phyloP scores from a whole-genome alignment of 257 asterid genomes.

The Avicennia marina region DNA sequence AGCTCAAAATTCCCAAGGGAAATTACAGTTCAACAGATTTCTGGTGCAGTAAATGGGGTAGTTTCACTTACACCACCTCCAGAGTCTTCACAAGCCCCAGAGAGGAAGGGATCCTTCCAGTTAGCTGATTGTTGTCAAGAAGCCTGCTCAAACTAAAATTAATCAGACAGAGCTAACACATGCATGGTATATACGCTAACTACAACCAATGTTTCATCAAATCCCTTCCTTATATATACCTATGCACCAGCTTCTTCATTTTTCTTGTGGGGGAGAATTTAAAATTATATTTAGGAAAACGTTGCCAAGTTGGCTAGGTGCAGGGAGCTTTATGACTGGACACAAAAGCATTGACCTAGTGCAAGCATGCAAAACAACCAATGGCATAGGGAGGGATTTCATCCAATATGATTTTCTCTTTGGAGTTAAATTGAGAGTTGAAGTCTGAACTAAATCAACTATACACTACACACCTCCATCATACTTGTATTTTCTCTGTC shows the following conservation, averaged over 20 bases:
- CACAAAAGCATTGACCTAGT: too few relatives aligned
- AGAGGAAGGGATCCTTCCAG: slow-evolving; percentile 66
- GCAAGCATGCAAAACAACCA: too few relatives aligned
- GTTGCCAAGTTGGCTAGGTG: too few relatives aligned
- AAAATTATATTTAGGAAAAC: background rate
- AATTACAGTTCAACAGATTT: background rate
- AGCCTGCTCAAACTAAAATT: slow-evolving; percentile 41
- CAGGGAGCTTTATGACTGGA: too few relatives aligned
- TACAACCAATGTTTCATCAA: background rate
- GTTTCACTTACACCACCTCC: slow-evolving; percentile 76
- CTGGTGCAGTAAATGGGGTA: background rate
- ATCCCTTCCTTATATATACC: background rate
- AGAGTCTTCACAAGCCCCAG: slow-evolving; percentile 50
- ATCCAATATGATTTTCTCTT: too few relatives aligned
- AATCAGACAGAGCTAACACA: background rate
- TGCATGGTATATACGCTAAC: too few relatives aligned
- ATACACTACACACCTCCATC: too few relatives aligned
- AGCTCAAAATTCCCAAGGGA: background rate
- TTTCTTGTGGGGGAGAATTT: too few relatives aligned
- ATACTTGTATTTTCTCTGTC: too few relatives aligned
- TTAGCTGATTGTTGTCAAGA: slow-evolving; percentile 58
- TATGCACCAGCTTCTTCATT: background rate
- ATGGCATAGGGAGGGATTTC: too few relatives aligned
- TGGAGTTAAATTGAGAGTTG: too few relatives aligned
- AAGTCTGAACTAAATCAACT: too few relatives aligned